Percentiles rank a stretch among this genome's conserved stretches.
phyloP scores from a whole-genome alignment of 805 yeast genomes.

The Myxozyma lipomycoides region DNA sequence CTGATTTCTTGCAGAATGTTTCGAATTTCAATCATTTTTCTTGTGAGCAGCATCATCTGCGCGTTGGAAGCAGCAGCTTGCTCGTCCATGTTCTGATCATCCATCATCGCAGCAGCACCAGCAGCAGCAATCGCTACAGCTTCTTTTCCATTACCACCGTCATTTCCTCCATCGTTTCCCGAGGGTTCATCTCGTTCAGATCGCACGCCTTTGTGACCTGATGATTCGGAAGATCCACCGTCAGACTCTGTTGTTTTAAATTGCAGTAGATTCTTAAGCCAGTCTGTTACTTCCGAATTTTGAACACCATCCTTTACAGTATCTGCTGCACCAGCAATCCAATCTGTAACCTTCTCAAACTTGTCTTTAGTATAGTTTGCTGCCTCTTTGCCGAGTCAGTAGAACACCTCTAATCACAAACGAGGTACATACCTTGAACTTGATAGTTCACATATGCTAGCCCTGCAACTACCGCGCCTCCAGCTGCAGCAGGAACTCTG shows the following conservation, averaged over 20 bases:
- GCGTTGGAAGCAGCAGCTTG: slow-evolving; percentile 44
- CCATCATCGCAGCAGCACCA: slow-evolving; percentile 50
- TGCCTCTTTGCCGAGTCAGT: slow-evolving; percentile 49
- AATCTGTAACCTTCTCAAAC: slow-evolving; percentile 56
- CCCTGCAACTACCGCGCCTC: slow-evolving; percentile 91
- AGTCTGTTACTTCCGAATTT: slow-evolving; percentile 29
- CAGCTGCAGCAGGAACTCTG: slow-evolving; percentile 73
- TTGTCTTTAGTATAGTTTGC: slow-evolving; percentile 65
- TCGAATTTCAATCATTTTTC: slow-evolving; percentile 96
- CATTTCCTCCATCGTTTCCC: slow-evolving; percentile 33
- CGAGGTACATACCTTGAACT: slow-evolving; percentile 47
- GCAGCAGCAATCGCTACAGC: slow-evolving; percentile 53
- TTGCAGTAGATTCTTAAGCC: slow-evolving; percentile 21
- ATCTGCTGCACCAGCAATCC: slow-evolving; percentile 39
- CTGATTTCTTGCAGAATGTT: slow-evolving; percentile 71
- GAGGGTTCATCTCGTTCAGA: slow-evolving; percentile 29
- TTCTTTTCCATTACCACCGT: slow-evolving; percentile 40
- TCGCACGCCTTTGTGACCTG: not conserved
- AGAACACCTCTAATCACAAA: not conserved
- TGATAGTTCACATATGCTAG: slow-evolving; percentile 90
- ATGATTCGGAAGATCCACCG: slow-evolving; percentile 1
- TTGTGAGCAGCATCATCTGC: slow-evolving; percentile 82
- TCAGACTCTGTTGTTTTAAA: slow-evolving; percentile 7
- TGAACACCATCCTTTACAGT: slow-evolving; percentile 54
- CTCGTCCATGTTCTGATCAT: slow-evolving; percentile 47